Evolutionary conservation across 208 protist genomes (phyloP).

Genomic region (Porcisia deanei): DNA sequence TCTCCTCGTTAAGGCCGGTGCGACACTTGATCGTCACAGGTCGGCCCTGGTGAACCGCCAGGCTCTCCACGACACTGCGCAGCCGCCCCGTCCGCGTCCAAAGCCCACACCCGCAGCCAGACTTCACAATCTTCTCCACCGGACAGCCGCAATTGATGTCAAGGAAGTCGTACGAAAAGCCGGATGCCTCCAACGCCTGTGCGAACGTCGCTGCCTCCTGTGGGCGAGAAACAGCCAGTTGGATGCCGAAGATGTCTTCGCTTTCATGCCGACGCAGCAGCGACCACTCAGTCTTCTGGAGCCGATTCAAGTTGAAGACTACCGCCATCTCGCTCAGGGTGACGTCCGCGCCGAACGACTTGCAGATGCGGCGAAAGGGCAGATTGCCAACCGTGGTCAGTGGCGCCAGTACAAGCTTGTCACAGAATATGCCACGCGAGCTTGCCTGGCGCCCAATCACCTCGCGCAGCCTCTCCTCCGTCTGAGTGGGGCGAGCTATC

Average conservation of each 20-base stretch:
- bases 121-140: conserved; percentile 91
- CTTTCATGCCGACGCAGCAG: conserved; percentile 92
- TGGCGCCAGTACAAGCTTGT: conserved; percentile 96
- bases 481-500: conserved; percentile 8
- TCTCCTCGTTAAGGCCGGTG: conserved; percentile 83
- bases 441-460: conserved; percentile 29
- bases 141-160: conserved; percentile 97
- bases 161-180: conserved; percentile 93
- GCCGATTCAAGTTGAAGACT: conserved; percentile 81
- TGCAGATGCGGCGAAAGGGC: conserved; percentile 96
- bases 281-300: conserved; percentile 91
- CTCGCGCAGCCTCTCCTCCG: conserved; percentile 51
- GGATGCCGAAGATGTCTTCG: conserved; percentile 96
- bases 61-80: conserved; percentile 63
- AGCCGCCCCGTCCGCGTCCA: conserved; percentile 83
- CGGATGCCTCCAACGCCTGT: conserved; percentile 69
- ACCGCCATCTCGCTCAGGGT: conserved; percentile 97
- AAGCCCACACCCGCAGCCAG: conserved; percentile 85
- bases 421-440: conserved; percentile 64
- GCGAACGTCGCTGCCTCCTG: conserved; percentile 65
- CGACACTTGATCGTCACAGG: conserved; percentile 93
- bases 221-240: conserved; percentile 79
- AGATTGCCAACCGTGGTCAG: conserved; percentile 98
- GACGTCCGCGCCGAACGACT: conserved; percentile 91
- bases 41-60: conserved; percentile 58